Percentiles rank a stretch among this genome's conserved stretches.
These are phyloP conservation scores for Emmonsiellopsis sp. DNA, from an alignment of 2,329 filamentous ascomycete species.

Conservation along the genomic window DNA sequence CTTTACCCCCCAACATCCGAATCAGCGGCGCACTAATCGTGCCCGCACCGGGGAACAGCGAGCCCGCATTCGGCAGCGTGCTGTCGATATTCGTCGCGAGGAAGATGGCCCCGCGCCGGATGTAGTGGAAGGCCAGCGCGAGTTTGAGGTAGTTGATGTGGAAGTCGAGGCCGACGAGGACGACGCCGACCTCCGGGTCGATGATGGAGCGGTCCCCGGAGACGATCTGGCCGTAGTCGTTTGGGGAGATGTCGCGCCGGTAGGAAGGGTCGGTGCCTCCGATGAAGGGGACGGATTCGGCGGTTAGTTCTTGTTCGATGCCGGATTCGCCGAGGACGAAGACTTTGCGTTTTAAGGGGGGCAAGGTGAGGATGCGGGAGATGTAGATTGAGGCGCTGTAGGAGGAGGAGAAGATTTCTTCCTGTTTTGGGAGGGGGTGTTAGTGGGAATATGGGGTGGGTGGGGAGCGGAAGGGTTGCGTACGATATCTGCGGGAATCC, in stretches of 20 bases:
- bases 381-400: slow-evolving; percentile 97
- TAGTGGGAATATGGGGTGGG: neutral
- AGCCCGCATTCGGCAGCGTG: slow-evolving; percentile 70
- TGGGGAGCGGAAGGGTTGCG: slow-evolving; percentile 9
- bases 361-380: slow-evolving; percentile 75
- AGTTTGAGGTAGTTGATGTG: slow-evolving; percentile 94
- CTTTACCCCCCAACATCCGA: slow-evolving; percentile 55
- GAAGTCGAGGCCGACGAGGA: slow-evolving; percentile 84
- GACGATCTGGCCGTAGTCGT: slow-evolving; percentile 71
- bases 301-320: slow-evolving; percentile 76
- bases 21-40: slow-evolving; percentile 68
- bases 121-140: slow-evolving; percentile 73
- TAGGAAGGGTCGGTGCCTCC: slow-evolving; percentile 76
- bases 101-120: slow-evolving; percentile 69
- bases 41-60: slow-evolving; percentile 86
- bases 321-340: slow-evolving; percentile 87
- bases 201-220: slow-evolving; percentile 59
- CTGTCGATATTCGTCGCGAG: slow-evolving; percentile 90
- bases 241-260: slow-evolving; percentile 66
- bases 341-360: slow-evolving; percentile 76
- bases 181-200: slow-evolving; percentile 81
- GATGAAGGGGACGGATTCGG: slow-evolving; percentile 69
- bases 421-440: slow-evolving; percentile 32
- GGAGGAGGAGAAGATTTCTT: slow-evolving; percentile 92
- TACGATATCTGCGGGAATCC: slow-evolving; percentile 64